phyloP scores from a whole-genome alignment of 2,329 filamentous ascomycete genomes.

The Fusarium sp. region DNA sequence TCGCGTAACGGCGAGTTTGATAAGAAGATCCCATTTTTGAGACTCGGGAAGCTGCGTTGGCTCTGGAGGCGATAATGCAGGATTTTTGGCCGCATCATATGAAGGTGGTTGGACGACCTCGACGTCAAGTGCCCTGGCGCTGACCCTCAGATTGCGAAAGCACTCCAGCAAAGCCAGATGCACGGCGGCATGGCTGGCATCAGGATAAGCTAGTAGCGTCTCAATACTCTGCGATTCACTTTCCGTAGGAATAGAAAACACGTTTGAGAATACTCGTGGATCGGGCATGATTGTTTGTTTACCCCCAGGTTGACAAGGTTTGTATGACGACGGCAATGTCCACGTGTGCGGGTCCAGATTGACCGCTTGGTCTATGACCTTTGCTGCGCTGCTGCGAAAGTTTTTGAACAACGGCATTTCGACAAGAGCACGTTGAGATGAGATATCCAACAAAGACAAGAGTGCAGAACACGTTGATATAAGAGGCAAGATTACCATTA shows the following conservation, averaged over 20 bases:
- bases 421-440: too few relatives aligned
- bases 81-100: constrained; percentile 2
- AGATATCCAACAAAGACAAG: too few relatives aligned
- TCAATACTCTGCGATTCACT: not conserved
- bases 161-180: constrained; percentile 32
- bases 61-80: not conserved
- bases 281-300: constrained; percentile 23
- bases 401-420: constrained; percentile 15
- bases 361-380: not conserved
- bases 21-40: constrained; percentile 29
- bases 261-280: constrained; percentile 16
- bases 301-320: constrained; percentile 1
- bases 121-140: constrained; percentile 17
- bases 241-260: constrained; percentile 7
- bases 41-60: constrained; percentile 6
- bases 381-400: constrained; percentile 9
- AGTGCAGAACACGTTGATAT: too few relatives aligned
- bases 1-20: constrained; percentile 24
- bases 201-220: constrained; percentile 11
- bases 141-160: constrained; percentile 17
- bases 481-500: not conserved
- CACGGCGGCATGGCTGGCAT: constrained; percentile 28
- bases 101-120: constrained; percentile 5
- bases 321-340: constrained; percentile 25
- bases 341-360: constrained; percentile 24